These are phyloP conservation scores for Gentiana straminea DNA, from an alignment of 257 asterid species.

Conservation along the genomic window DNA sequence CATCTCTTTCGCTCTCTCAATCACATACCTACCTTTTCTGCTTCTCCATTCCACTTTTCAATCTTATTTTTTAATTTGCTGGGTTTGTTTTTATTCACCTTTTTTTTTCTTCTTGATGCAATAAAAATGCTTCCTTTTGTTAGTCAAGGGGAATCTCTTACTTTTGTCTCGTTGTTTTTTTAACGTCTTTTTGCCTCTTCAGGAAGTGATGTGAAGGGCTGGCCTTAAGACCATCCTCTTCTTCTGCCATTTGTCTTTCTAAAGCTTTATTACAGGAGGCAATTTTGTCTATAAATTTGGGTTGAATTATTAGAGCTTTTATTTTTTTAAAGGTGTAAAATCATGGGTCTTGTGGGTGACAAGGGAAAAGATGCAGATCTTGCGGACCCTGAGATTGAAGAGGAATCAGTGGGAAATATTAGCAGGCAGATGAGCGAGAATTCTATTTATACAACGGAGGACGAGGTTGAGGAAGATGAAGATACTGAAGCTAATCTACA, in stretches of 20 bases:
- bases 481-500: slow-evolving; percentile 52
- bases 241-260: slow-evolving; percentile 9
- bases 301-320: slow-evolving; percentile 47
- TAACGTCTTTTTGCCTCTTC: neutral
- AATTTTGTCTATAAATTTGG: slow-evolving; percentile 47
- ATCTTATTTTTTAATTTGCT: neutral
- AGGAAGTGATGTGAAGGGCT: too few relatives aligned
- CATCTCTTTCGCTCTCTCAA: slow-evolving; percentile 13
- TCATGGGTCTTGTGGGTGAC: slow-evolving; percentile 72
- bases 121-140: neutral
- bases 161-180: slow-evolving; percentile 1
- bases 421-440: slow-evolving; percentile 45
- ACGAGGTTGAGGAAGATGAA: slow-evolving; percentile 86
- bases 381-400: slow-evolving; percentile 38
- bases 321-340: slow-evolving; percentile 40
- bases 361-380: slow-evolving; percentile 21
- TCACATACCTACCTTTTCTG: slow-evolving; percentile 10
- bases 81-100: too few relatives aligned
- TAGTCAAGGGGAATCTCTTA: neutral
- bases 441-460: slow-evolving; percentile 63
- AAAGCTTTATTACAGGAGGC: neutral
- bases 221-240: neutral
- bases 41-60: slow-evolving; percentile 5
- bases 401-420: slow-evolving; percentile 13
- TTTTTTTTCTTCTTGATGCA: neutral